These are phyloP conservation scores for Fusarium sp. DNA, from an alignment of 2,329 filamentous ascomycete species.

Conservation along the genomic window DNA sequence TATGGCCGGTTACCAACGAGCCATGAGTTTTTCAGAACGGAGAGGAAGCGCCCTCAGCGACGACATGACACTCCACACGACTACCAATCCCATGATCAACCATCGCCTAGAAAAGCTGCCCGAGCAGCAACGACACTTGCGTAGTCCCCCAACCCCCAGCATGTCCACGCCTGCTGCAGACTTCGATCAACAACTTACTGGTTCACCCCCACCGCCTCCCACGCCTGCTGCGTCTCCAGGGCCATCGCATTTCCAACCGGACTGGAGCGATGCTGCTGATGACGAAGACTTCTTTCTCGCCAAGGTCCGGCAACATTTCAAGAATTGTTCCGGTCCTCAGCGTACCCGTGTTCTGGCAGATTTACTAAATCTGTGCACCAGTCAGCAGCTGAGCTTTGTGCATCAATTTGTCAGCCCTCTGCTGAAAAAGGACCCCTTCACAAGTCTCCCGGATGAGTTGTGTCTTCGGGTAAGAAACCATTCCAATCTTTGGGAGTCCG, in stretches of 20 bases:
- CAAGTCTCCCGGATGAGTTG: conserved; percentile 89
- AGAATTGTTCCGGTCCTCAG: conserved; percentile 79
- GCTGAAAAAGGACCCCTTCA: conserved; percentile 96
- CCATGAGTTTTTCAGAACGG: conserved; percentile 72
- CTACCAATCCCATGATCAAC: conserved; percentile 59
- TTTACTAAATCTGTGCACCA: conserved; percentile 93
- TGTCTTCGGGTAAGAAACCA: conserved; percentile 82
- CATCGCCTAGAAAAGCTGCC: conserved; percentile 66
- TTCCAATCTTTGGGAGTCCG: background rate
- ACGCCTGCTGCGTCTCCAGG: conserved; percentile 76
- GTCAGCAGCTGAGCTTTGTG: conserved; percentile 94
- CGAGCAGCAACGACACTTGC: conserved; percentile 56
- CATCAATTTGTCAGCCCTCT: conserved; percentile 95
- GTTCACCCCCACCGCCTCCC: conserved; percentile 73
- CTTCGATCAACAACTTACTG: conserved; percentile 71
- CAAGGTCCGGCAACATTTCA: conserved; percentile 84
- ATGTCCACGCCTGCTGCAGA: conserved; percentile 75
- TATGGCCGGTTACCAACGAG: conserved; percentile 59
- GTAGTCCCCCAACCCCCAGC: conserved; percentile 75
- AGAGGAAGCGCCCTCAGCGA: conserved; percentile 70
- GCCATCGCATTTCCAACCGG: conserved; percentile 71
- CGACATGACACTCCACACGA: conserved; percentile 68
- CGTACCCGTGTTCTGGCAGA: conserved; percentile 87
- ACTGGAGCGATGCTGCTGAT: conserved; percentile 83
- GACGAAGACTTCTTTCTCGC: conserved; percentile 87